These are phyloP conservation scores for Colletotrichum chrysophilum DNA, from an alignment of 2,329 filamentous ascomycete genomes.

Conservation along the genomic window DNA sequence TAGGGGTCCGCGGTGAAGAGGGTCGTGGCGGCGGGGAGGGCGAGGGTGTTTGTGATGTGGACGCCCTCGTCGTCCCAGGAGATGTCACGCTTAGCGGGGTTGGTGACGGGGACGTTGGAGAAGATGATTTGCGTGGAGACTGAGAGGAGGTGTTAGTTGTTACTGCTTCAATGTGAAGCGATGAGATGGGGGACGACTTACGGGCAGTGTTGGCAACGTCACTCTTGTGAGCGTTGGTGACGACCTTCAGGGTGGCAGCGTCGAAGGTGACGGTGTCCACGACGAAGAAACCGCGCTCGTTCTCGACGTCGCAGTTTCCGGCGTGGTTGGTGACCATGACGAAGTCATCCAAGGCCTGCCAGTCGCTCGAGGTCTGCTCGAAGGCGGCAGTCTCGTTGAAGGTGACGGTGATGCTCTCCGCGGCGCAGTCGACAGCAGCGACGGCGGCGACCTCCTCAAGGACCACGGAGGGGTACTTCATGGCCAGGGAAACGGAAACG, in stretches of 20 bases:
- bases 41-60: constrained; percentile 23
- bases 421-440: constrained; percentile 61
- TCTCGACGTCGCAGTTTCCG: constrained; percentile 24
- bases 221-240: constrained; percentile 26
- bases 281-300: constrained; percentile 27
- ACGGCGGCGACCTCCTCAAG: constrained; percentile 47
- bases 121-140: constrained; percentile 24
- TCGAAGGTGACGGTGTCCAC: constrained; percentile 21
- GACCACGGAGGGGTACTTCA: constrained; percentile 33
- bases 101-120: constrained; percentile 21
- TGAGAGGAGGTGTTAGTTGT: neutral
- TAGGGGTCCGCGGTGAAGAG: constrained; percentile 22
- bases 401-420: constrained; percentile 44
- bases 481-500: constrained; percentile 57
- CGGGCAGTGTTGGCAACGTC: constrained; percentile 26
- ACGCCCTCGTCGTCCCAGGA: constrained; percentile 23
- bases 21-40: constrained; percentile 23
- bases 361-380: constrained; percentile 23
- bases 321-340: constrained; percentile 28
- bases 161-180: neutral
- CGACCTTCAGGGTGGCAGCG: constrained; percentile 19
- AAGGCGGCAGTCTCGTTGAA: constrained; percentile 24
- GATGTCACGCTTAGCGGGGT: constrained; percentile 23
- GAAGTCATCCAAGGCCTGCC: constrained; percentile 24
- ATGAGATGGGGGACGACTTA: neutral